A percentile compares a stretch with the other conserved stretches of the same genome.
These are phyloP conservation scores for Phytophthora megakarya DNA, from an alignment of 352 stramenopile species.

Conservation along the genomic window DNA sequence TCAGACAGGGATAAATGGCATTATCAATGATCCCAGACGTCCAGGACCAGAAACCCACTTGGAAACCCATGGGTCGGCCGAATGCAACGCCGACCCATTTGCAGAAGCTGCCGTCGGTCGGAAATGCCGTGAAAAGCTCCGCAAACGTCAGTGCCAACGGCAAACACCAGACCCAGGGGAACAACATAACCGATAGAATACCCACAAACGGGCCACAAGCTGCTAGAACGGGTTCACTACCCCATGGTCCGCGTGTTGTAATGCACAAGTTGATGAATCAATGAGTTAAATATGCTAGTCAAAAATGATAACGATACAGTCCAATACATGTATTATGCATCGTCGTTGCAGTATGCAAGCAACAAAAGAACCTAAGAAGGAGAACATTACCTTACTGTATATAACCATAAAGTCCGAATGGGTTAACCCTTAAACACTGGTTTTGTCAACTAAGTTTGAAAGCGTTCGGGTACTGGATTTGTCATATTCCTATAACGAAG, in stretches of 20 bases:
- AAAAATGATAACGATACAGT: too few species aligned
- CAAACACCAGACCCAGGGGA: slow-evolving; percentile 76
- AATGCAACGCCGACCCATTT: slow-evolving; percentile 84
- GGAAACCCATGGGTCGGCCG: slow-evolving; percentile 84
- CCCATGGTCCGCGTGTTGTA: slow-evolving; percentile 74
- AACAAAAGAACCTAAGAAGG: too few species aligned
- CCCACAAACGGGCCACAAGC: slow-evolving; percentile 67
- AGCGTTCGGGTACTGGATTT: too few species aligned
- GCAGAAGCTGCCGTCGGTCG: slow-evolving; percentile 80
- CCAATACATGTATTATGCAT: too few species aligned
- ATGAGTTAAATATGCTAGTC: too few species aligned
- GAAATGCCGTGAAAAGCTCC: slow-evolving; percentile 82
- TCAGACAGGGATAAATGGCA: slow-evolving; percentile 84
- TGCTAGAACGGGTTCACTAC: slow-evolving; percentile 65
- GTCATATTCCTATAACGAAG: too few species aligned
- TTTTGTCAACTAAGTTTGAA: too few species aligned
- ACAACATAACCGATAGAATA: slow-evolving; percentile 66
- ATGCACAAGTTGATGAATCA: too few species aligned
- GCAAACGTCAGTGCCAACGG: slow-evolving; percentile 73
- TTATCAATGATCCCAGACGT: slow-evolving; percentile 84
- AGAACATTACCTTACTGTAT: too few species aligned
- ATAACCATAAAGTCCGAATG: too few species aligned
- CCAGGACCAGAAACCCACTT: slow-evolving; percentile 87
- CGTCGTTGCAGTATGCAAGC: too few species aligned
- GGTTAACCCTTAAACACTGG: too few species aligned